Evolutionary conservation across 1,284 basidiomycete species (phyloP), one percentile per base, ranked within the genome.

Genomic region (Moniliophthora roreri): DNA sequence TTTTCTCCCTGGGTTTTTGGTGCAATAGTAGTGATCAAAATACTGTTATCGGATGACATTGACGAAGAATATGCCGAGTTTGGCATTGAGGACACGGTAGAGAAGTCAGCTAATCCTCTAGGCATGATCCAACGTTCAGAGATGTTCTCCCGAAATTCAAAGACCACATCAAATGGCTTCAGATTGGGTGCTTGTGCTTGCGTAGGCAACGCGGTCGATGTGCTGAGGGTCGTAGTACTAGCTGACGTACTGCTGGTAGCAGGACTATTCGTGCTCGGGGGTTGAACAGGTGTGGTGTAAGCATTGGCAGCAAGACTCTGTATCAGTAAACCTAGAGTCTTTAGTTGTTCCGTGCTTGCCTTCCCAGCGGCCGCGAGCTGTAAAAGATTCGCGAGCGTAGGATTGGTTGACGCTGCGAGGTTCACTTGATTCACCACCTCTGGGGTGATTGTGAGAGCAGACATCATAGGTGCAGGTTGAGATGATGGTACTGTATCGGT

Each of bases 71-170:
- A 64, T 59, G 35, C 56, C 52, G 28, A 55, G 54, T 9, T 51
- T 44, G 40, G 35, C 37, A 32, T 42, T 48, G 35, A 38, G 42
- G 51, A 62, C 59, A 35, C 51, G 48, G 56, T 74, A 81, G 38
- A 76, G 28, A 46, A 23, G 11, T n/a, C 68, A 2, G 75, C 74
- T 10, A 75, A 72, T 32, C 79, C 80, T 37, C 85, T 79, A 54
- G 89, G 87, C 52, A 91, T 70, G 6, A 87, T 62, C 78, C 80
- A 86, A 8, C 81, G 76, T 48, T 89, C 85, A 28, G 71, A 70
- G 1, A 79, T 73, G 10, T 72, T 69, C 61, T 91, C 88, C 37
- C 75, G 69, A 57, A 88, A 90, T 61, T 89, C 85, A 50, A 91
- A 63, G 21, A 90, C 78, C 4, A 90, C 62, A 64, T 90, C 88